Evolutionary conservation across 2,329 filamentous ascomycete species (phyloP).

Genomic region (Didymella pomorum): DNA sequence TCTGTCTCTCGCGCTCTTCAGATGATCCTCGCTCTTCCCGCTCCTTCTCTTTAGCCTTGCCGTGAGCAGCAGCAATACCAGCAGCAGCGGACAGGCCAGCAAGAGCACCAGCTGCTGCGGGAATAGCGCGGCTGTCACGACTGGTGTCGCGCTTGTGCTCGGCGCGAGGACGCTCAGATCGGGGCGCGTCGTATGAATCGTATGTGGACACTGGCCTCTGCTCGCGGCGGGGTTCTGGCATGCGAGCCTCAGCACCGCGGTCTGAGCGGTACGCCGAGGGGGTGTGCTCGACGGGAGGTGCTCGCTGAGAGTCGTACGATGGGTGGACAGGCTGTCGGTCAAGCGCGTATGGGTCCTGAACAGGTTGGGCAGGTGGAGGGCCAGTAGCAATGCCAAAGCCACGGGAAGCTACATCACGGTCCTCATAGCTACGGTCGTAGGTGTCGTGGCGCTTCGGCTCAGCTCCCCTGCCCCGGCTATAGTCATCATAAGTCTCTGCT

Average conservation of each 20-base stretch:
- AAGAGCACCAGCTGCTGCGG: slow-evolving; percentile 40
- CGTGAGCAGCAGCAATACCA: slow-evolving; percentile 37
- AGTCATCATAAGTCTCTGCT: slow-evolving; percentile 53
- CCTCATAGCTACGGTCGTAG: slow-evolving; percentile 44
- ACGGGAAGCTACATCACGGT: slow-evolving; percentile 55
- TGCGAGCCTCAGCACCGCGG: slow-evolving; percentile 40
- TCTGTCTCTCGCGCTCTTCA: slow-evolving; percentile 39
- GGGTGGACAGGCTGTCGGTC: slow-evolving; percentile 47
- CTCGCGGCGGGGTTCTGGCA: slow-evolving; percentile 39
- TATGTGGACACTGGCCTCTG: slow-evolving; percentile 14
- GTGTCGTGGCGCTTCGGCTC: slow-evolving; percentile 49
- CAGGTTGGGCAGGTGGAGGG: too few relatives aligned
- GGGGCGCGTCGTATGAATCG: slow-evolving; percentile 42
- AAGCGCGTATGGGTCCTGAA: slow-evolving; percentile 48
- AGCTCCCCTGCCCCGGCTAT: slow-evolving; percentile 52
- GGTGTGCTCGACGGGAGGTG: slow-evolving; percentile 29
- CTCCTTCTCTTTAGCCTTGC: slow-evolving; percentile 46
- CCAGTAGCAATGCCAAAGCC: slow-evolving; percentile 57
- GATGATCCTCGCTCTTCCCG: slow-evolving; percentile 23
- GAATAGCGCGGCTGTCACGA: slow-evolving; percentile 33
- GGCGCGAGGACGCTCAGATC: slow-evolving; percentile 24
- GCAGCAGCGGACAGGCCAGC: slow-evolving; percentile 38
- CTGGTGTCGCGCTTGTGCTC: slow-evolving; percentile 39
- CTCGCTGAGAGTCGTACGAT: slow-evolving; percentile 23
- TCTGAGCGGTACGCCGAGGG: slow-evolving; percentile 18